A percentile compares a stretch with the other conserved stretches of the same genome.
Conservation (phyloP, 2,329 filamentous ascomycete genomes). For the Scedosporium dehoogii region DNA sequence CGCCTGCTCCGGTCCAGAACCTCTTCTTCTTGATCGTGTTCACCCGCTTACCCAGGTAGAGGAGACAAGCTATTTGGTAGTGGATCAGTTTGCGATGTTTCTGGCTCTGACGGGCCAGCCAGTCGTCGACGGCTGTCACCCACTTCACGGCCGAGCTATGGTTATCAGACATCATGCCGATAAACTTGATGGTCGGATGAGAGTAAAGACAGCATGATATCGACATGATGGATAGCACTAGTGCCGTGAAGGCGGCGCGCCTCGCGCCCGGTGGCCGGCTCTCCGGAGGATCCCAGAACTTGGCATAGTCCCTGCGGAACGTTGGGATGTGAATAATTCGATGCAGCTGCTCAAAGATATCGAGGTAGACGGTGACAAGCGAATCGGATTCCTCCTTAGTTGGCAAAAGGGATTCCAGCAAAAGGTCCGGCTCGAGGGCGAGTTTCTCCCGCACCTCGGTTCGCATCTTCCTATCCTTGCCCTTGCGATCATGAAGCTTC, state of each 20-base stretch:
- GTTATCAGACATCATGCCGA: constrained; percentile 48
- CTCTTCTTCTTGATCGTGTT: constrained; percentile 57
- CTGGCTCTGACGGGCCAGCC: constrained; percentile 46
- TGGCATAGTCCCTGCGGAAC: constrained; percentile 44
- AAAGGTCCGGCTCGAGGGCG: constrained; percentile 35
- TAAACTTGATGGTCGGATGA: constrained; percentile 41
- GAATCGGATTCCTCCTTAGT: constrained; percentile 37
- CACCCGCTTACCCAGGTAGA: constrained; percentile 51
- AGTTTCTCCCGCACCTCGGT: constrained; percentile 41
- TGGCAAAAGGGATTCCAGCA: constrained; percentile 41
- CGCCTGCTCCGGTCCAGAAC: constrained; percentile 49
- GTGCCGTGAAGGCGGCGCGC: constrained; percentile 43
- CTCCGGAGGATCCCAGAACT: constrained; percentile 40
- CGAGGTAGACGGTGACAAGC: constrained; percentile 38
- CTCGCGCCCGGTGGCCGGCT: constrained; percentile 19
- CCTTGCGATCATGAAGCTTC: constrained; percentile 42
- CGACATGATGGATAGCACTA: constrained; percentile 50
- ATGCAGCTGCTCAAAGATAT: constrained; percentile 45
- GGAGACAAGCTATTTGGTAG: constrained; percentile 48
- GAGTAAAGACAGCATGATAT: constrained; percentile 48
- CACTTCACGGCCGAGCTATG: constrained; percentile 45
- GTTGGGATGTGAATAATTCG: constrained; percentile 51
- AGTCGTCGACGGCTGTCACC: constrained; percentile 45
- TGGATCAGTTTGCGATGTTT: constrained; percentile 52
- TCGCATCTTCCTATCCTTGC: constrained; percentile 44